Evolutionary conservation across 164 flowering plant species (phyloP).

Genomic region (Vitis rupestris): DNA sequence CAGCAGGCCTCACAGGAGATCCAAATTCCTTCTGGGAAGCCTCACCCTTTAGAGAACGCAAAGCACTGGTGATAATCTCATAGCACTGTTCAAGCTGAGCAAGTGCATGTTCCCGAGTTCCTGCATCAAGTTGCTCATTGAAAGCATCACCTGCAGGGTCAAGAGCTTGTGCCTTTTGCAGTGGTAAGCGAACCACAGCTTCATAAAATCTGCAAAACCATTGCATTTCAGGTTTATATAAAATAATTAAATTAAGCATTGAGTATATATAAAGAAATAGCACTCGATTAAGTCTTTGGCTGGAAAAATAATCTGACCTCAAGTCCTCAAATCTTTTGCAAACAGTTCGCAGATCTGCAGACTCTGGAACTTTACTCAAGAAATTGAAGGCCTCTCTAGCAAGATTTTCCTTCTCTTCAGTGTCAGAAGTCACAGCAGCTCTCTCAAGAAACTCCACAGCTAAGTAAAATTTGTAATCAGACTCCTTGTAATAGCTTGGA

Average conservation of each 20-base stretch:
- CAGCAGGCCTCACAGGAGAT: constrained; percentile 50
- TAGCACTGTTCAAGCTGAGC: constrained; percentile 81
- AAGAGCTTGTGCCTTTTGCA: constrained; percentile 92
- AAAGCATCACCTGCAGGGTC: constrained; percentile 93
- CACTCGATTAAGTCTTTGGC: not conserved
- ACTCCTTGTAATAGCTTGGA: constrained; percentile 94
- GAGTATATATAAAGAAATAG: not conserved
- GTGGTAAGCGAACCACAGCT: constrained; percentile 90
- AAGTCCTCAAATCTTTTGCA: constrained; percentile 97
- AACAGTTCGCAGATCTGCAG: constrained; percentile 85
- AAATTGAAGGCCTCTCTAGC: constrained; percentile 87
- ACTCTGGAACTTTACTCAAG: constrained; percentile 85
- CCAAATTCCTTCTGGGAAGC: constrained; percentile 56
- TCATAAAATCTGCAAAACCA: constrained; percentile 78
- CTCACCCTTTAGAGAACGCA: constrained; percentile 75
- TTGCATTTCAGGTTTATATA: constrained; percentile 4
- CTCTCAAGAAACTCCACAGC: constrained; percentile 97
- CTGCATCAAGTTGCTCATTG: constrained; percentile 85
- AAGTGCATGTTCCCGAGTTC: constrained; percentile 63
- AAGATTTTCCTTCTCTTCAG: constrained; percentile 73
- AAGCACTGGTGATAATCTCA: constrained; percentile 74
- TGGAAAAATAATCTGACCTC: constrained; percentile 44
- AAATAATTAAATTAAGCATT: constrained; percentile 5
- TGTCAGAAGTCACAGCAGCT: constrained; percentile 67
- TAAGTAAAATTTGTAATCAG: constrained; percentile 90